phyloP scores from a whole-genome alignment of 1,284 basidiomycete genomes.

The Tilletia indica region DNA sequence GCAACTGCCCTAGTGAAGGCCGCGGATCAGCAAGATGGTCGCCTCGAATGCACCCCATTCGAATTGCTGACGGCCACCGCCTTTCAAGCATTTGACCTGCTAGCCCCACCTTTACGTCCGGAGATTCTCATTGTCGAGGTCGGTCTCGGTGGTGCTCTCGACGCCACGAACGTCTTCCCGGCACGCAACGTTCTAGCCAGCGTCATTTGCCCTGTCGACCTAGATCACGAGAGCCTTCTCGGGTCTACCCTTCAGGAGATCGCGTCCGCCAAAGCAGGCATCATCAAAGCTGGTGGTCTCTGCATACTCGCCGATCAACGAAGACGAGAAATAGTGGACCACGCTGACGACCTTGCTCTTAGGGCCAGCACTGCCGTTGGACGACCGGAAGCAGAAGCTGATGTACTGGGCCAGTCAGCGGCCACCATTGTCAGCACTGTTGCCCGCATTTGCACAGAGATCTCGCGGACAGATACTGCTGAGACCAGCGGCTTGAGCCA shows the following conservation, averaged over 20 bases:
- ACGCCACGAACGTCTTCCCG: slow-evolving; percentile 85
- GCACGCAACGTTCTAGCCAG: slow-evolving; percentile 70
- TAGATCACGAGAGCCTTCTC: slow-evolving; percentile 89
- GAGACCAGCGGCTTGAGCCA: not conserved
- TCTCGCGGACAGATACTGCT: not conserved
- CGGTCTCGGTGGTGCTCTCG: slow-evolving; percentile 86
- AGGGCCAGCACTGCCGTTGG: not conserved
- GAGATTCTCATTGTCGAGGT: slow-evolving; percentile 88
- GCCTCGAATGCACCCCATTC: slow-evolving; percentile 41
- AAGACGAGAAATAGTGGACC: not conserved
- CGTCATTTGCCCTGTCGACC: slow-evolving; percentile 77
- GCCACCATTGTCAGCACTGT: slow-evolving; percentile 36
- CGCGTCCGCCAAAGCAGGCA: slow-evolving; percentile 78
- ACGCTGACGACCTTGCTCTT: slow-evolving; percentile 18
- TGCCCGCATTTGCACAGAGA: not conserved
- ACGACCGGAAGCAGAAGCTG: slow-evolving; percentile 24
- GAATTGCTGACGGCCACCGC: slow-evolving; percentile 60
- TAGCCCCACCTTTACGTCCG: slow-evolving; percentile 58
- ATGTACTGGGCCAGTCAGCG: slow-evolving; percentile 27
- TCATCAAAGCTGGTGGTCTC: slow-evolving; percentile 68
- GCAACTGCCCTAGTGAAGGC: slow-evolving; percentile 21
- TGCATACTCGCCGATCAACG: slow-evolving; percentile 68
- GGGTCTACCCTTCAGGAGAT: slow-evolving; percentile 76
- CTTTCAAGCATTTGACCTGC: slow-evolving; percentile 42
- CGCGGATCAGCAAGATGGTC: slow-evolving; percentile 23